A percentile compares a stretch with the other conserved stretches of the same genome.
Evolutionary conservation across 2,329 filamentous ascomycete genomes (phyloP).

Genomic region (Sarocladium kiliense): DNA sequence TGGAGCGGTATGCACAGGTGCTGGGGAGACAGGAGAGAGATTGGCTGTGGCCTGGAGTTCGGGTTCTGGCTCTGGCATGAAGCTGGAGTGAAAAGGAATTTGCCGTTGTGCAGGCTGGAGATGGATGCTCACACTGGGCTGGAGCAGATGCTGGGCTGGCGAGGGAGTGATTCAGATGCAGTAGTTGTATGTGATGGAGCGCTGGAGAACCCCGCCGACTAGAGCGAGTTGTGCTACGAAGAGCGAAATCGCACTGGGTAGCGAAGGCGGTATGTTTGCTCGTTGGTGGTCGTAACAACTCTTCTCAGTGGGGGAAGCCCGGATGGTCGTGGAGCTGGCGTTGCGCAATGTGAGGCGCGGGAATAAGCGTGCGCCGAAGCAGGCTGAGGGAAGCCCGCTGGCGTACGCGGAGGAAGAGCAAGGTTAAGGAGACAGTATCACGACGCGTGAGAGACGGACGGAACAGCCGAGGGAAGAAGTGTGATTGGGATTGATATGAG

Average conservation of each 20-base stretch:
- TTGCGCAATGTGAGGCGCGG: neutral
- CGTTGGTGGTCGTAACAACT: neutral
- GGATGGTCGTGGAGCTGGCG: neutral
- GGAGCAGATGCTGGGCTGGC: conserved; percentile 3
- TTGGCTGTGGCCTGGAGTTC: conserved; percentile 48
- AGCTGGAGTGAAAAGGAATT: conserved; percentile 13
- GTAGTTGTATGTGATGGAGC: neutral
- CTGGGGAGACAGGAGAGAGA: conserved; percentile 47
- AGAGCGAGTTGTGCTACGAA: conserved; percentile 3
- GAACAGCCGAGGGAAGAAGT: neutral
- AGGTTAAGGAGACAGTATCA: neutral
- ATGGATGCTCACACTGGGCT: conserved; percentile 1
- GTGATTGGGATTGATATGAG: neutral
- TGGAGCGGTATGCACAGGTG: conserved; percentile 40
- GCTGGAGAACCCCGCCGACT: neutral
- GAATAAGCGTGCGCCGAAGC: conserved; percentile 2
- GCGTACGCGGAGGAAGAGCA: neutral
- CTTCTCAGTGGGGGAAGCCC: neutral
- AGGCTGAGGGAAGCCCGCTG: neutral
- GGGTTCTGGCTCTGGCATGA: conserved; percentile 43
- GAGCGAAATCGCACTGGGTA: neutral
- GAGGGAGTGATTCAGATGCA: neutral
- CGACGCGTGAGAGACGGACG: conserved; percentile 4
- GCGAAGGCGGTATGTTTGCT: neutral
- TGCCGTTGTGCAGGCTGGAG: neutral